Conservation (phyloP, 495 filamentous ascomycete genomes). For the Cercophora newfieldiana region DNA sequence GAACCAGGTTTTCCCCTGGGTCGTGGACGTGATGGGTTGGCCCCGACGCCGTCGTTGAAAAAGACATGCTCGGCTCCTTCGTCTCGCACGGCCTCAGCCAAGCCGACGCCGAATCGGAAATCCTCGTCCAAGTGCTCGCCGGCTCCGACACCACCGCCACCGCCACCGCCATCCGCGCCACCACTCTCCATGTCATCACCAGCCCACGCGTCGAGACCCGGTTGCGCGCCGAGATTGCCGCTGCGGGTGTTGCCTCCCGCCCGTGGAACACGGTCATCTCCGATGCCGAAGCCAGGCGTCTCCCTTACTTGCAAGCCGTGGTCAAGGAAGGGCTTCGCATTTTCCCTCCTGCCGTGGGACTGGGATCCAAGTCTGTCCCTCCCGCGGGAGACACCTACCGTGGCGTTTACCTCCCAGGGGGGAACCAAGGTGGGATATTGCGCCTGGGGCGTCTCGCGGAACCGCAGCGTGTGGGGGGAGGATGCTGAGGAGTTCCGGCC, state of each 20-base stretch:
- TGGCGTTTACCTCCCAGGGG: conserved; percentile 49
- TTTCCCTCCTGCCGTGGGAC: conserved; percentile 33
- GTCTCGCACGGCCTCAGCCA: background rate
- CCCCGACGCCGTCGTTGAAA: background rate
- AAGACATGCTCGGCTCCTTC: background rate
- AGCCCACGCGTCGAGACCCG: conserved; percentile 47
- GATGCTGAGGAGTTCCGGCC: conserved; percentile 49
- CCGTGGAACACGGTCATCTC: conserved; percentile 29
- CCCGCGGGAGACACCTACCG: conserved; percentile 42
- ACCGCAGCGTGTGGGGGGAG: conserved; percentile 41
- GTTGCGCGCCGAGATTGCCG: conserved; percentile 57
- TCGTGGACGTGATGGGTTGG: background rate
- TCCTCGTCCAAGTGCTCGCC: background rate
- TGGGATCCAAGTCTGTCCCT: conserved; percentile 43
- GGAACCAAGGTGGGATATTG: conserved; percentile 48
- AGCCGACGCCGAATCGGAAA: background rate
- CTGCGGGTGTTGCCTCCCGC: conserved; percentile 16
- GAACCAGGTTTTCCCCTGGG: background rate
- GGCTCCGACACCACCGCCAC: background rate
- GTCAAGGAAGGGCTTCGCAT: conserved; percentile 49
- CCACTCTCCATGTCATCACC: conserved; percentile 53
- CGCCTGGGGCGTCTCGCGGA: conserved; percentile 28
- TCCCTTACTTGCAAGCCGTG: conserved; percentile 50
- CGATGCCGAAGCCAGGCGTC: conserved; percentile 39
- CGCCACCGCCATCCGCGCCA: conserved; percentile 47